Base-by-base conservation (phyloP, 78 protist species). In the Speleostelium caveatum region DNA sequence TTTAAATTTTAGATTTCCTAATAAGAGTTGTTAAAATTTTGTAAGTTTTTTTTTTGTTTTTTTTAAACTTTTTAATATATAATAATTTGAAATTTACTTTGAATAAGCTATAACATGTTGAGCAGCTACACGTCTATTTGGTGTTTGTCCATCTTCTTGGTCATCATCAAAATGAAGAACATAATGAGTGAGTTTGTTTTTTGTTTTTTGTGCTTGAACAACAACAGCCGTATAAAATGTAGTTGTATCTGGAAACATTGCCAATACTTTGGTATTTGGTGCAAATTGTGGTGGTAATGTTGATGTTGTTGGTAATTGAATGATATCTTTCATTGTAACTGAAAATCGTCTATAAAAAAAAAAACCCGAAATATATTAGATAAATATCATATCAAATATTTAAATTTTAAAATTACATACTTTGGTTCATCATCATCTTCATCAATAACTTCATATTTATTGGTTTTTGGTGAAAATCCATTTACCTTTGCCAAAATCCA, bases 181-280 rank as follows among this genome's bases (percentile, higher is more conserved):
- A 51, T 75, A 87, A 24, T 28, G 53, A 22, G 94, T 41, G 3
- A 73, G 67, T 53, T 87, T 87, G 32, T 59, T 56, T 39, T 75
- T 69, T 22, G 45, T 53, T 26, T 87, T 87, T 24, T 36, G 62
- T 32, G 72, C 53, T 8, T 55, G 28, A 0, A 75, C 86, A n/a
- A 87, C 94, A 17, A 62, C 74, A 0, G 94, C 94, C 1, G 78
- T 73, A 61, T 87, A 87, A 51, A 87, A 87, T 0, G 94, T 55
- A 19, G 94, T 87, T 5, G 94, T 87, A 72, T 87, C 94, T 2
- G 94, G 94, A 41, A 87, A 87, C 94, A 87, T 87, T 33, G 87
- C 86, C 10, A 87, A 38, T 59, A 87, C 94, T 30, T 73, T 87
- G 1, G 86, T 87, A 30, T 59, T 24, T 8, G 33, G 19, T 22